Percentiles rank a stretch among this genome's conserved stretches.
These are phyloP conservation scores for Mucor irregularis DNA, from an alignment of 371 early-diverging fungal genomes.

Conservation along the genomic window DNA sequence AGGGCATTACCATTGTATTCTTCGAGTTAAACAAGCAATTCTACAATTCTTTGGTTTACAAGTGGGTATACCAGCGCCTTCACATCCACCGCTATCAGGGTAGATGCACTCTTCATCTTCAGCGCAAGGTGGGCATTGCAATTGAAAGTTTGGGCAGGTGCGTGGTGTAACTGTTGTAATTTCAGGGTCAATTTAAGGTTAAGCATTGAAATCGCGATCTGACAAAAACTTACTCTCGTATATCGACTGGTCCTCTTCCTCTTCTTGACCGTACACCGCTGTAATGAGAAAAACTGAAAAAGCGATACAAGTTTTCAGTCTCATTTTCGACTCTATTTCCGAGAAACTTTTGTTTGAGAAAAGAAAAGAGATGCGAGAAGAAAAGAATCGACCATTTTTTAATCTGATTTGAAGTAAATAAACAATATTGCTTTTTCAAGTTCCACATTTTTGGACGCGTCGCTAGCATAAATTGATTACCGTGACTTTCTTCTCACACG, in stretches of 20 bases:
- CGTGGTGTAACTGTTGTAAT: too few species aligned
- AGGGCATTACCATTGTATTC: constrained; percentile 22
- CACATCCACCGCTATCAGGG: constrained; percentile 32
- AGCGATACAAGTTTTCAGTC: background rate
- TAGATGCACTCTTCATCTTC: constrained; percentile 23
- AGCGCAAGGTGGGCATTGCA: constrained; percentile 30
- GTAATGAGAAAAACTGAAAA: background rate
- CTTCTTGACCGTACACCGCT: background rate
- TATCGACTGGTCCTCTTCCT: too few species aligned
- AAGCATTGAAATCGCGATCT: too few species aligned
- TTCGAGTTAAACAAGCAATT: constrained; percentile 1
- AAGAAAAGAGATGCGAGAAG: background rate
- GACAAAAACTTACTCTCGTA: background rate
- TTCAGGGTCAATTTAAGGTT: too few species aligned
- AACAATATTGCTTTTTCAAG: too few species aligned
- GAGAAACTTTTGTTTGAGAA: background rate
- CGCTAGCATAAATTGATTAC: too few species aligned
- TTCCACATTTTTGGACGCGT: too few species aligned
- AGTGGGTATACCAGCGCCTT: constrained; percentile 18
- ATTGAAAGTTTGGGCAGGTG: constrained; percentile 17
- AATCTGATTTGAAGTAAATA: background rate
- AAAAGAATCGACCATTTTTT: background rate
- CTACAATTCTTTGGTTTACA: constrained; percentile 12
- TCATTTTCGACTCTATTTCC: background rate
- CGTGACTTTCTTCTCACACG: background rate